Conservation (phyloP, 2,329 filamentous ascomycete genomes). For the Cercospora nicotianae region DNA sequence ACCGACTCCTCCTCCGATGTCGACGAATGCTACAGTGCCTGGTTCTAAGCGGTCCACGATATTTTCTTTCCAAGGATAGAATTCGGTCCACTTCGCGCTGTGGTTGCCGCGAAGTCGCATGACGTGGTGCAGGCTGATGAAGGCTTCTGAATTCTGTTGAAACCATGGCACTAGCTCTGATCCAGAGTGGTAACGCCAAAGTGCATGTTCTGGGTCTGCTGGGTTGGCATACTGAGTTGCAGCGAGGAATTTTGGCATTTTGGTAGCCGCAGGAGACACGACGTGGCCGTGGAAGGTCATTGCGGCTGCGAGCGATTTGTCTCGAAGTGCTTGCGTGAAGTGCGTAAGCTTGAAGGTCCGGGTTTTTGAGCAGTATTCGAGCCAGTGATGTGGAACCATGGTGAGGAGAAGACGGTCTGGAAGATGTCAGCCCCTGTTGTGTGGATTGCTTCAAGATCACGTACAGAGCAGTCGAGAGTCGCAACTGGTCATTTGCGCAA, state of each 20-base stretch:
- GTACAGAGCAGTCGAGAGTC: conserved; percentile 10
- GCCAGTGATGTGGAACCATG: conserved; percentile 10
- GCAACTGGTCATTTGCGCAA: neutral
- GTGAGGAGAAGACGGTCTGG: conserved; percentile 10
- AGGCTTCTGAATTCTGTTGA: conserved; percentile 6
- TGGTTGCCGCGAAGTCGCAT: conserved; percentile 12
- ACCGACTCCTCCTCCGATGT: conserved; percentile 12
- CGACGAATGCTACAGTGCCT: conserved; percentile 8
- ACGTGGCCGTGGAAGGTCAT: conserved; percentile 6
- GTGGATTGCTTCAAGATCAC: neutral
- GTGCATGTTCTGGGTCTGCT: neutral
- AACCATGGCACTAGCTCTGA: conserved; percentile 13
- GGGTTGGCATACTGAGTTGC: conserved; percentile 9
- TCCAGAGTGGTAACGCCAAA: conserved; percentile 6
- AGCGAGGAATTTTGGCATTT: conserved; percentile 3
- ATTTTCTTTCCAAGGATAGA: conserved; percentile 10
- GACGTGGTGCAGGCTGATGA: conserved; percentile 10
- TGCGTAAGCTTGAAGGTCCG: conserved; percentile 1
- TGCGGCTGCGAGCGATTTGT: conserved; percentile 9
- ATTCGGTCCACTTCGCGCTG: conserved; percentile 12
- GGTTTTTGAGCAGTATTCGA: neutral
- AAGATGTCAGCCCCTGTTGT: neutral
- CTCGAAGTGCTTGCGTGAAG: conserved; percentile 5
- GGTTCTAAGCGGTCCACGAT: conserved; percentile 3
- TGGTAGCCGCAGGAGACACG: conserved; percentile 1